Evolutionary conservation across 345 rosid species (phyloP), one percentile per base, ranked within the genome.

Genomic region (Dipteronia sinensis): DNA sequence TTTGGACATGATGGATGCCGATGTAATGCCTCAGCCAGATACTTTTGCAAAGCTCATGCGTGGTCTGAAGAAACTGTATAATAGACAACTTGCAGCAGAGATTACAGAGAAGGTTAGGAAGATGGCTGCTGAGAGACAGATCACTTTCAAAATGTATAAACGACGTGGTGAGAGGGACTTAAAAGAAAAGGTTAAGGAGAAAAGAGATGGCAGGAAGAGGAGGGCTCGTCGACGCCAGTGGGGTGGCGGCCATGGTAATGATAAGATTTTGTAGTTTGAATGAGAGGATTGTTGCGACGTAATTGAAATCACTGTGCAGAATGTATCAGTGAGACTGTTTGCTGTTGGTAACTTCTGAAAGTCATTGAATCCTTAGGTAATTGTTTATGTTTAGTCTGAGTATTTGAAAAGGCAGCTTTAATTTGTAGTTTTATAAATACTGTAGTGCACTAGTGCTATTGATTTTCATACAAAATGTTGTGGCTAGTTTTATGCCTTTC

Each of bases 141-240:
- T 89, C n/a, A 91, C 91, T 61, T 96, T 96, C 80, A 96, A 91
- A 85, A 91, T 91, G 97, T 94, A 94, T 82, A 96, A 91, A 82
- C 86, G 99, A 67, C 84, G 94, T 64, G 99, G 99, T 73, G 97
- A 88, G 84, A 86, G 91, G 78, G 89, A 87, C 83, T 85, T 94
- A 76, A 85, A 58, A 67, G 92, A 90, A 82, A 95, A 92, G 82
- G 85, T n/a, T 3, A 88, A 89, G 87, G 79, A 70, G 6, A 86
- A 84, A 74, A 65, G 65, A 76, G 88, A 88, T 81, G 84, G 80
- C 72, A 86, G 90, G 83, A 95, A 91, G 86, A 84, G 77, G 78
- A 89, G 88, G 82, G 90, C 86, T 73, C 82, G 68, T 67, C 82
- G 75, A 59, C 83, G 81, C 42, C 73, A 3, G 47, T 78, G 87